Evolutionary conservation across 2,329 filamentous ascomycete species (phyloP).

Genomic region (Chaetomiaceae sp.): DNA sequence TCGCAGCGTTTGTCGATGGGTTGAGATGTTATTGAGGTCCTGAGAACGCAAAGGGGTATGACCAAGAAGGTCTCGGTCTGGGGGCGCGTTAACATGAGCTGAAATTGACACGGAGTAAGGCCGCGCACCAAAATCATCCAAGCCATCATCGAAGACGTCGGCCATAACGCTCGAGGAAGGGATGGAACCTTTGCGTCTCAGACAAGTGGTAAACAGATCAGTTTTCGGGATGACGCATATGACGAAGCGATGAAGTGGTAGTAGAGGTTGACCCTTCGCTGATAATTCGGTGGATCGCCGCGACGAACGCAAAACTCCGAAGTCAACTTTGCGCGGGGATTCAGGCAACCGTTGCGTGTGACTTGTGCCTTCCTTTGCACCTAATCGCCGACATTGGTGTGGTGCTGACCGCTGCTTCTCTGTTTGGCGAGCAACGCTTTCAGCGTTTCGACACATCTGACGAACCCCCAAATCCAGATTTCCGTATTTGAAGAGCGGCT

Average conservation of each 20-base stretch:
- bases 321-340: neutral
- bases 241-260: neutral
- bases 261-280: neutral
- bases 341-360: neutral
- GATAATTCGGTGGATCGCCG: too few species aligned
- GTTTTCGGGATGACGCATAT: neutral
- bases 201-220: neutral
- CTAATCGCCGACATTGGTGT: neutral
- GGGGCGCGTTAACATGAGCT: neutral
- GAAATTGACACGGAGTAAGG: too few species aligned
- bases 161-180: neutral
- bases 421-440: too few species aligned
- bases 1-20: neutral
- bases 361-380: neutral
- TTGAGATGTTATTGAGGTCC: neutral
- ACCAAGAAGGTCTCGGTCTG: conserved; percentile 18
- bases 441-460: too few species aligned
- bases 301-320: too few species aligned
- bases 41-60: neutral
- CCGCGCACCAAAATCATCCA: conserved; percentile 25
- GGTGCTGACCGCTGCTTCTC: too few species aligned
- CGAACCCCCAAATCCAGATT: too few species aligned
- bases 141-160: conserved; percentile 13
- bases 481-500: too few species aligned
- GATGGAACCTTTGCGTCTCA: neutral